phyloP scores from a whole-genome alignment of 2,329 filamentous ascomycete genomes.

The Mycocentrospora acerina region DNA sequence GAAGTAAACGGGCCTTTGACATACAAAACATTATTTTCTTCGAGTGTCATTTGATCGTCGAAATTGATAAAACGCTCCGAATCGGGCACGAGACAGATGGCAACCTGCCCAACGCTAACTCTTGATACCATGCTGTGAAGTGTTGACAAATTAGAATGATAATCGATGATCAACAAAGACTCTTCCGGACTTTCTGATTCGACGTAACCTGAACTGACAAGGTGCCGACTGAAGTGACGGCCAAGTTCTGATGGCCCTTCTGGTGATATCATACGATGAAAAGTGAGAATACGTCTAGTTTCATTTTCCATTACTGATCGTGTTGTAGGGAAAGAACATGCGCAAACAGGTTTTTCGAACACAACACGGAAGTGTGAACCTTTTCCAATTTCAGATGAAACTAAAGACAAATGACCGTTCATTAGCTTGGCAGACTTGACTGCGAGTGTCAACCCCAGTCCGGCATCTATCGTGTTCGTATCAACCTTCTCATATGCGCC shows the following conservation, averaged over 20 bases:
- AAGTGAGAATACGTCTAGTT: slow-evolving; percentile 7
- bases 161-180: slow-evolving; percentile 29
- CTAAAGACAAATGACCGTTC: slow-evolving; percentile 41
- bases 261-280: slow-evolving; percentile 12
- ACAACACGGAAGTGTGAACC: slow-evolving; percentile 48
- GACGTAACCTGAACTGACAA: slow-evolving; percentile 12
- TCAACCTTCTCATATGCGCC: slow-evolving; percentile 48
- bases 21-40: slow-evolving; percentile 25
- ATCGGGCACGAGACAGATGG: slow-evolving; percentile 34
- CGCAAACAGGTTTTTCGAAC: slow-evolving; percentile 28
- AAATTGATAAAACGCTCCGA: slow-evolving; percentile 19
- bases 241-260: slow-evolving; percentile 12
- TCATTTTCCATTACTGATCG: slow-evolving; percentile 6
- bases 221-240: slow-evolving; percentile 16
- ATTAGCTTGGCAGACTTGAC: slow-evolving; percentile 46
- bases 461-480: slow-evolving; percentile 42
- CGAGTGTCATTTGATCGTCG: slow-evolving; percentile 10
- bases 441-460: slow-evolving; percentile 48
- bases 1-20: slow-evolving; percentile 31
- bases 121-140: slow-evolving; percentile 15
- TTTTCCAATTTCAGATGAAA: slow-evolving; percentile 37
- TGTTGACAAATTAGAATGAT: slow-evolving; percentile 16
- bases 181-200: slow-evolving; percentile 9
- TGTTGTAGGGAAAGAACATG: slow-evolving; percentile 20
- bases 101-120: slow-evolving; percentile 18